These are phyloP conservation scores for Fraxinus quadrangulata DNA, from an alignment of 257 asterid species.

Conservation along the genomic window DNA sequence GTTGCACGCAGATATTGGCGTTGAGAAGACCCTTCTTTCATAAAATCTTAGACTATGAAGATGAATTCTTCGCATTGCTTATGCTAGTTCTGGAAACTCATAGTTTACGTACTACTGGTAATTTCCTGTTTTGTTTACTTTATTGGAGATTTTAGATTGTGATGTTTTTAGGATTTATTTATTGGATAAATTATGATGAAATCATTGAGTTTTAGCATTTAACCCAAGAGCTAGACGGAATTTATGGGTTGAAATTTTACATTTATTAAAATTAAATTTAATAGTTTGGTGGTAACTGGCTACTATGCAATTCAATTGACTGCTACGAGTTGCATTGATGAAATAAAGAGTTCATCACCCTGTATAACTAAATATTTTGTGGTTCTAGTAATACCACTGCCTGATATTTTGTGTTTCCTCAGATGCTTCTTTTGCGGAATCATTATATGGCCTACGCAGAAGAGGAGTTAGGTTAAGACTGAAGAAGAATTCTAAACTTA, in stretches of 20 bases:
- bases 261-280: neutral
- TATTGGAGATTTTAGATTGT: conserved; percentile 15
- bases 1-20: conserved; percentile 72
- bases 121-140: conserved; percentile 4
- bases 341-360: neutral
- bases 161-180: neutral
- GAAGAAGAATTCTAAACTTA: conserved; percentile 36
- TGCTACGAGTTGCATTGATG: neutral
- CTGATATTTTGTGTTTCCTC: conserved; percentile 32
- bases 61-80: conserved; percentile 85
- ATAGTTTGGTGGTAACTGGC: neutral
- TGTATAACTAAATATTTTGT: conserved; percentile 11
- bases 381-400: conserved; percentile 15
- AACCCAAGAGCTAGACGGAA: neutral
- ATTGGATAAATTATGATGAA: conserved; percentile 15
- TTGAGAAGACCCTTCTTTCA: conserved; percentile 89
- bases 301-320: neutral
- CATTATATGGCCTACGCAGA: conserved; percentile 84
- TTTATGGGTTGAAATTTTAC: neutral
- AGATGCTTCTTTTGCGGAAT: conserved; percentile 97
- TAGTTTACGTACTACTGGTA: conserved; percentile 88
- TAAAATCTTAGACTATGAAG: conserved; percentile 88
- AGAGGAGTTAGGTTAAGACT: conserved; percentile 67
- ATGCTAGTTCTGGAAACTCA: conserved; percentile 94
- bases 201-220: neutral